Evolutionary conservation across 345 rosid genomes (phyloP), one percentile per base, ranked within the genome.

Genomic region (Ricinus communis): DNA sequence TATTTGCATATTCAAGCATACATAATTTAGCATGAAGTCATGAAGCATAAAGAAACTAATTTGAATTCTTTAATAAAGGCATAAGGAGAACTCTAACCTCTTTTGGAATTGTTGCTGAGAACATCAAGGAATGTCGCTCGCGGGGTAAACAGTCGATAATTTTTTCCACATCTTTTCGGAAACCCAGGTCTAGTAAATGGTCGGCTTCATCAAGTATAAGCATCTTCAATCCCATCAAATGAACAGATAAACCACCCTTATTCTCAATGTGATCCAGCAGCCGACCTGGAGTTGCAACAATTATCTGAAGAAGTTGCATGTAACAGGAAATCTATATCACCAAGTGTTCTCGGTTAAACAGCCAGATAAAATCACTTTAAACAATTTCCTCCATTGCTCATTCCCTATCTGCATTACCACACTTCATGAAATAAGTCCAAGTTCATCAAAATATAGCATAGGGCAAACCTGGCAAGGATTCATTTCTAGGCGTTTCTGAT

Each of bases 231-330:
- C 86, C 93, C 99, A 89, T 93, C 85, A 96, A 81, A 62, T 90
- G 91, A 57, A 84, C 77, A 28, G 93, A 87, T 76, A 96, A 57
- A 74, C 90, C 85, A 62, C 96, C 91, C 77, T 82, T 93, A 70
- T 87, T 88, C 87, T 96, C 98, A 62, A 93, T 80, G 70, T 95
- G 99, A 83, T 95, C 98, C 87, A 93, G 75, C 68, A 95, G 82
- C 69, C 98, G 85, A 62, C 99, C 99, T 45, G 99, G 99, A 51
- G 99, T 93, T 47, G 97, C 99, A 82, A 95, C 84, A 62, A 93
- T 79, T 71, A 95, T 89, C 99, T 95, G 73, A 66, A 66, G 65
- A 78, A 47, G 28, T 55, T 65, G 55, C 19, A 67, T 27, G 3
- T 33, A 54, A n/a, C 47, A 71, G 57, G 5, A 58, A 31, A 73